These are phyloP conservation scores for Parastagonospora nodorum DNA, from an alignment of 2,329 filamentous ascomycete species.

Conservation along the genomic window DNA sequence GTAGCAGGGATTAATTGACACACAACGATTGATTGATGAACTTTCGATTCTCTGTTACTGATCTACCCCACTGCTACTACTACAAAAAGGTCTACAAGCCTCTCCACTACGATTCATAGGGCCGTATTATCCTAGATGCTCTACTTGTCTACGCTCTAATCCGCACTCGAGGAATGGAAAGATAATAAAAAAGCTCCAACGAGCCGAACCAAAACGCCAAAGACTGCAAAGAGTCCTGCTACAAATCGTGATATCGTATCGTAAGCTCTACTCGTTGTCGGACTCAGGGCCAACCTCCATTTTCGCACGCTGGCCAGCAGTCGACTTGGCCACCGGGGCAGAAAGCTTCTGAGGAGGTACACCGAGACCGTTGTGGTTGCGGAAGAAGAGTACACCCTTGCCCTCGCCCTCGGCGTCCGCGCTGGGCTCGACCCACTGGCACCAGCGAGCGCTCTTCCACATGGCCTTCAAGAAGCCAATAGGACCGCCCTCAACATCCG, in stretches of 20 bases:
- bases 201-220: conserved; percentile 21
- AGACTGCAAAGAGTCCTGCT: conserved; percentile 17
- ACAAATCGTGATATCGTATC: conserved; percentile 23
- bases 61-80: conserved; percentile 1
- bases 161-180: conserved; percentile 18
- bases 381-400: conserved; percentile 89
- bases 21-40: background rate
- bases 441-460: conserved; percentile 80
- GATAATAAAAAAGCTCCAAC: conserved; percentile 6
- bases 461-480: conserved; percentile 81
- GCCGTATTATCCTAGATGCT: conserved; percentile 14
- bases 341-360: conserved; percentile 56
- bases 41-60: background rate
- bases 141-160: conserved; percentile 18
- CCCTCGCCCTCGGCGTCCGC: conserved; percentile 78
- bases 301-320: conserved; percentile 39
- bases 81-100: conserved; percentile 17
- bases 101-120: conserved; percentile 5
- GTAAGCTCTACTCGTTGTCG: conserved; percentile 36
- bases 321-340: conserved; percentile 32
- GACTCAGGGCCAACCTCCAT: conserved; percentile 42
- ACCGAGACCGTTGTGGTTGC: conserved; percentile 89
- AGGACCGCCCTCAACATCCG: conserved; percentile 76
- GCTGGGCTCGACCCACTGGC: conserved; percentile 97
- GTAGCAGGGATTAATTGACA: too few species aligned